These are phyloP conservation scores for Cyberlindnera euphorbiae DNA, from an alignment of 805 yeast species.

Conservation along the genomic window DNA sequence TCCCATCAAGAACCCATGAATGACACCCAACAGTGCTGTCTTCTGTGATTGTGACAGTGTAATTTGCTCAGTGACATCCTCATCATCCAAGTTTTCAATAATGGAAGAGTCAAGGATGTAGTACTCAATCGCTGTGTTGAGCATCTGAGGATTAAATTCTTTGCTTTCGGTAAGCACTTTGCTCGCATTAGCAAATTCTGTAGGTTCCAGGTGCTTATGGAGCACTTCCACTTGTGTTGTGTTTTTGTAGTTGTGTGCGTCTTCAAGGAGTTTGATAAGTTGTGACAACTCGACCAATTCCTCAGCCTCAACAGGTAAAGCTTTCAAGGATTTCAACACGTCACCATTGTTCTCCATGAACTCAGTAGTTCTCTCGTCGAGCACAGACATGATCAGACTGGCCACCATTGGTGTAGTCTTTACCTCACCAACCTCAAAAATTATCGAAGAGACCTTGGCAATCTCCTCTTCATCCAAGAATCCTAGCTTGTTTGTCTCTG, in stretches of 20 bases:
- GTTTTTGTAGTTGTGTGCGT: constrained; percentile 26
- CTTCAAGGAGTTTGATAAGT: constrained; percentile 26
- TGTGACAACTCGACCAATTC: constrained; percentile 27
- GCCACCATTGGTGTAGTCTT: constrained; percentile 43
- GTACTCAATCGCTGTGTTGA: constrained; percentile 36
- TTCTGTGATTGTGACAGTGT: constrained; percentile 26
- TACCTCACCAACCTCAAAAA: constrained; percentile 30
- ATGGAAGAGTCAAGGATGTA: constrained; percentile 41
- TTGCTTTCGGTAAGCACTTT: constrained; percentile 28
- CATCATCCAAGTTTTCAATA: constrained; percentile 24
- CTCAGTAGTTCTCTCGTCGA: constrained; percentile 35
- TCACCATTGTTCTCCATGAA: constrained; percentile 32
- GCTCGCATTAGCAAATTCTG: constrained; percentile 23
- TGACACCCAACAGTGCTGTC: constrained; percentile 31
- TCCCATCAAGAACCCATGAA: constrained; percentile 34
- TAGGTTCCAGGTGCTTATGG: constrained; percentile 10
- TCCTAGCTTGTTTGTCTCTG: constrained; percentile 54
- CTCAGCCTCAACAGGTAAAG: constrained; percentile 26
- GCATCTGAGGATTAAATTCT: constrained; percentile 5
- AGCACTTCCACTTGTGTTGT: constrained; percentile 1
- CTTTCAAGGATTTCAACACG: constrained; percentile 26
- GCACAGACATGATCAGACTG: constrained; percentile 45
- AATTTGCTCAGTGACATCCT: constrained; percentile 29
- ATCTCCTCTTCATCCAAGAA: constrained; percentile 59
- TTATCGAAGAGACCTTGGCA: constrained; percentile 36